Conservation (phyloP, 306 rosid genomes). For the Mimosa bimucronata region DNA sequence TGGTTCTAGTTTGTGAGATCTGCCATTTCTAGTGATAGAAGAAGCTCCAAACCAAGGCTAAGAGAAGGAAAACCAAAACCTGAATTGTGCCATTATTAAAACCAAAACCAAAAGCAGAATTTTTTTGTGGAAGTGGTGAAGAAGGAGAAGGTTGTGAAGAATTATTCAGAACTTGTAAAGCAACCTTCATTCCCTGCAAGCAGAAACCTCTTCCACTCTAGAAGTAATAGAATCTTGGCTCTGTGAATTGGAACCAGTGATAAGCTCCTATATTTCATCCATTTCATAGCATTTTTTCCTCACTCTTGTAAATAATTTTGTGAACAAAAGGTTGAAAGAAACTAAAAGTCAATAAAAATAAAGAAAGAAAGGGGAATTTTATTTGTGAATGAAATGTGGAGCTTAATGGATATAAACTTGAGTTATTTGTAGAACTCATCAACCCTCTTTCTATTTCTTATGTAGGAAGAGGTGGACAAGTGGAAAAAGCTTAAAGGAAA, state of each 20-base stretch:
- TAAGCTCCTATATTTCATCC: too few relatives aligned
- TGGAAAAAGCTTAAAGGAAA: too few relatives aligned
- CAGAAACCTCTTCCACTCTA: constrained; percentile 61
- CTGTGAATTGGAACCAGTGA: constrained; percentile 44
- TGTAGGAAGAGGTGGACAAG: too few relatives aligned
- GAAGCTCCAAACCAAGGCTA: constrained; percentile 10
- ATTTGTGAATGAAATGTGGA: too few relatives aligned
- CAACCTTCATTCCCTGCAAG: constrained; percentile 56
- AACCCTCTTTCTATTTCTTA: too few relatives aligned
- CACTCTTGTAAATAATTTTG: too few relatives aligned
- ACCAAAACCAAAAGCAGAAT: constrained; percentile 8
- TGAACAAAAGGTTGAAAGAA: too few relatives aligned
- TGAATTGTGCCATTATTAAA: constrained; percentile 1
- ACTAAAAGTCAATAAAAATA: too few relatives aligned
- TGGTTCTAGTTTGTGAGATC: not conserved
- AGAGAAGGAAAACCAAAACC: not conserved
- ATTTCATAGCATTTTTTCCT: too few relatives aligned
- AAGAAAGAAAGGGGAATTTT: too few relatives aligned
- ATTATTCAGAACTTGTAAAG: constrained; percentile 40
- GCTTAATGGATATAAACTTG: too few relatives aligned
- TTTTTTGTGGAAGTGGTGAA: constrained; percentile 20
- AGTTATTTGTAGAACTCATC: too few relatives aligned
- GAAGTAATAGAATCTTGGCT: constrained; percentile 58
- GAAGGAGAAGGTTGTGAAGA: constrained; percentile 20
- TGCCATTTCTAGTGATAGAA: constrained; percentile 28